Evolutionary conservation across 2,329 filamentous ascomycete species (phyloP).

Genomic region (Colletotrichum higginsianum): DNA sequence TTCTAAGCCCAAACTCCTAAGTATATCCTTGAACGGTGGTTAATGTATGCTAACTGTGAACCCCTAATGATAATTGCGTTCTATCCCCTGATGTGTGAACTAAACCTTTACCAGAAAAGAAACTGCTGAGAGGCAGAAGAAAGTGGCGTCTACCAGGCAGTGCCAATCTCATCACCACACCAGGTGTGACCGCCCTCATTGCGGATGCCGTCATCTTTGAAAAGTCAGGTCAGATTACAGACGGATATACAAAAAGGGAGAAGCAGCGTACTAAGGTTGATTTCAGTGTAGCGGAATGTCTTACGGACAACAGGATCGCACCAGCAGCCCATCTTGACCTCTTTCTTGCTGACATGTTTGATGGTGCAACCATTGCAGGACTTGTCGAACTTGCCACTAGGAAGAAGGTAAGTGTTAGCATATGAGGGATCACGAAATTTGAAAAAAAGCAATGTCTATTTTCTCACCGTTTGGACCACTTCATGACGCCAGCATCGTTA

Average conservation of each 20-base stretch:
- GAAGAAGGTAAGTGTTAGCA: not conserved
- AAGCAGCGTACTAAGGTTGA: constrained; percentile 15
- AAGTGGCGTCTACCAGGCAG: constrained; percentile 1
- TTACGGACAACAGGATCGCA: not conserved
- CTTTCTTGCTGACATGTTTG: constrained; percentile 12
- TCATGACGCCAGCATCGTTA: constrained; percentile 35
- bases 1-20: not conserved
- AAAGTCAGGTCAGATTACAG: not conserved
- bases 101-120: not conserved
- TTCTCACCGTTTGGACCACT: constrained; percentile 30
- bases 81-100: too few relatives aligned
- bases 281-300: not conserved
- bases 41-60: not conserved
- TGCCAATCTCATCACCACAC: constrained; percentile 35
- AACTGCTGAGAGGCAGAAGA: not conserved
- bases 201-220: constrained; percentile 26
- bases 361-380: constrained; percentile 35
- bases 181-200: constrained; percentile 36
- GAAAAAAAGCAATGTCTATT: not conserved
- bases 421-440: too few relatives aligned
- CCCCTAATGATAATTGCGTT: not conserved
- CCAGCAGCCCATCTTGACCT: constrained; percentile 17
- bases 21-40: too few relatives aligned
- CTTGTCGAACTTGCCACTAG: constrained; percentile 29
- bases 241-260: not conserved